phyloP scores from a whole-genome alignment of 2,329 filamentous ascomycete species.

The Myriosclerotinia duriaeana region DNA sequence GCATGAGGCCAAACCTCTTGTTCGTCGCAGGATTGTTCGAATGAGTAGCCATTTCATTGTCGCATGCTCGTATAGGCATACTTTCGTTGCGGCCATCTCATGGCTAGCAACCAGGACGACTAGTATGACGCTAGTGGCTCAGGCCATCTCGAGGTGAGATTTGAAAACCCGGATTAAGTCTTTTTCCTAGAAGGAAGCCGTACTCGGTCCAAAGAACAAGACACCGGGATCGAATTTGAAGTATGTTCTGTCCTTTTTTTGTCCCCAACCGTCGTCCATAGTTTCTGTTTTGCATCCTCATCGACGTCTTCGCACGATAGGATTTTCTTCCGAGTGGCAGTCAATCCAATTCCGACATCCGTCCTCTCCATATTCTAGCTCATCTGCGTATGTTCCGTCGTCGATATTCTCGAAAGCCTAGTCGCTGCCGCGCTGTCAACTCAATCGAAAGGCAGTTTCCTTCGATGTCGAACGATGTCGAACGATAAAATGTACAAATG shows the following conservation, averaged over 20 bases:
- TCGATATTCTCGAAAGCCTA: neutral
- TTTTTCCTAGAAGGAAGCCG: neutral
- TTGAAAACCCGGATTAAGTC: neutral
- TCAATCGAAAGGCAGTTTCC: neutral
- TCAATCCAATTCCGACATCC: neutral
- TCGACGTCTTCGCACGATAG: neutral
- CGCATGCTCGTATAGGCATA: neutral
- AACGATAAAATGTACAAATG: no score
- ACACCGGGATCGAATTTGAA: neutral
- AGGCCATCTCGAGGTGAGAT: neutral
- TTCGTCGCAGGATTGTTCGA: neutral
- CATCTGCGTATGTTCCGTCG: neutral
- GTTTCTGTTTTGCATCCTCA: neutral
- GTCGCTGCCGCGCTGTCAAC: neutral
- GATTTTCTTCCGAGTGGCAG: neutral
- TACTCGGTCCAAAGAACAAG: neutral
- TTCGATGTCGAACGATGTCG: neutral
- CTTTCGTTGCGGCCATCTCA: no score
- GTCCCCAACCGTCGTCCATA: neutral
- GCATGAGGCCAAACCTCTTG: neutral
- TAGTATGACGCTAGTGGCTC: no score
- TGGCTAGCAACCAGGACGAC: neutral
- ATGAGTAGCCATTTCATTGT: neutral
- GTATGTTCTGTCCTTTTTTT: neutral
- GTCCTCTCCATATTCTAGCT: neutral